These are phyloP conservation scores for Salisapilia sapeloensis DNA, from an alignment of 352 stramenopile genomes.

Conservation along the genomic window DNA sequence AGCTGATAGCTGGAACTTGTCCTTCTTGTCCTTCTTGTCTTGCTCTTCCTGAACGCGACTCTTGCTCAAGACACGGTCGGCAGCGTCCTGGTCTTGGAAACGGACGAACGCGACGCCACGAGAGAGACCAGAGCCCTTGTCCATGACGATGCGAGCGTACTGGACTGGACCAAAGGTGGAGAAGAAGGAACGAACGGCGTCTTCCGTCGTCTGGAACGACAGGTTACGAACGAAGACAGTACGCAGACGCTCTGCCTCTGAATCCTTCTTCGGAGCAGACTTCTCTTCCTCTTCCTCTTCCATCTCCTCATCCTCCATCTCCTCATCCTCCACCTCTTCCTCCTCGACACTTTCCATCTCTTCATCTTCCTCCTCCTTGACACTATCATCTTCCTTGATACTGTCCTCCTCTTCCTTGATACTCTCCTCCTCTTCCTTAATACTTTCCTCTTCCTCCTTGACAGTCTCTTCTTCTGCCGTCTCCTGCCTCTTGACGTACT, in stretches of 20 bases:
- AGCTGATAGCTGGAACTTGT: conserved; percentile 42
- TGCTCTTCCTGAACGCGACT: conserved; percentile 13
- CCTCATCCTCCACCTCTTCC: conserved; percentile 17
- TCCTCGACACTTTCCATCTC: conserved; percentile 17
- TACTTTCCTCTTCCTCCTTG: conserved; percentile 2
- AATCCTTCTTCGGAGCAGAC: conserved; percentile 24
- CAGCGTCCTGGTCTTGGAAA: conserved; percentile 37
- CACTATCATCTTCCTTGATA: conserved; percentile 8
- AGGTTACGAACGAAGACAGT: conserved; percentile 76
- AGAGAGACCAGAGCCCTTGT: conserved; percentile 60
- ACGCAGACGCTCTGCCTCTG: conserved; percentile 57
- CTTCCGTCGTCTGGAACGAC: conserved; percentile 70
- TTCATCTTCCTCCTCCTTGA: conserved; percentile 15
- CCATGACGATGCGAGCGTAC: conserved; percentile 66
- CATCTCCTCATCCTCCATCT: conserved; percentile 13
- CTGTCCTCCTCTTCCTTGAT: conserved; percentile 9
- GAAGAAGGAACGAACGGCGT: conserved; percentile 54
- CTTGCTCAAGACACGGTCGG: conserved; percentile 20
- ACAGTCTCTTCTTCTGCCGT: conserved; percentile 2
- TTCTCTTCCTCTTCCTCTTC: conserved; percentile 5
- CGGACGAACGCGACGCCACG: conserved; percentile 77
- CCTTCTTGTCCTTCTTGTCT: conserved; percentile 28
- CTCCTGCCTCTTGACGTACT: conserved; percentile 63
- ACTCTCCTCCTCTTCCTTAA: conserved; percentile 9
- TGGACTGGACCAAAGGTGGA: conserved; percentile 52